Evolutionary conservation across 1,284 basidiomycete genomes (phyloP), one percentile per base, ranked within the genome.

Genomic region (Melanopsichium pennsylvanicum): DNA sequence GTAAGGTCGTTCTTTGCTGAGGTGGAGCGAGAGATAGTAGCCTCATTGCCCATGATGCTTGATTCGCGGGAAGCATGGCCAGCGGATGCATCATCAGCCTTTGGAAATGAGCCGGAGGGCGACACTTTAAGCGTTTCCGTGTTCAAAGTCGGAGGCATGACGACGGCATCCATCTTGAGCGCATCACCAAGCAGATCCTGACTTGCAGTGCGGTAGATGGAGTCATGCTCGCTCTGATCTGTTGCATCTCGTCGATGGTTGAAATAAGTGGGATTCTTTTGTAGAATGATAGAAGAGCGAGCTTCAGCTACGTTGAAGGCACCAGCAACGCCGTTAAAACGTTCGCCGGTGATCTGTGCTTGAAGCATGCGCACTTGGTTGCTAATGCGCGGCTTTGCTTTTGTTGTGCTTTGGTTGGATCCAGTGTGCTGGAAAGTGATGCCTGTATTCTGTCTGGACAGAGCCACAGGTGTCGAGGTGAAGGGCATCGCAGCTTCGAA

Each of bases 281-380:
- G 37, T 2, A 50, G 16, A 16, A 62, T 21, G 29, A 56, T 32
- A 4, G 52, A 62, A 15, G 47, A 56, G 5, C 59, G 51, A 3
- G 43, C 21, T 18, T 62, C 56, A 8, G 50, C 57, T 8, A 55
- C 38, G 19, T 67, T 35, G 39, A 55, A 51, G 5, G 54, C 56
- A 22, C 61, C 59, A 5, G 59, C 59, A 3, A 62, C 13, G 15
- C 55, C 61, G 19, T 56, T 54, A 50, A 64, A 58, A 23, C 49
- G 48, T 19, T 70, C 67, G 26, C 67, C 67, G 26, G 67, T 70
- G 67, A 70, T 63, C 38, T 70, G 67, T 9, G 67, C 56, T 18
- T 70, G 67, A 15, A 70, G 56, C 60, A 63, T 70, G n/a, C 60
- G 63, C 11, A 63, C 60, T 22, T 62, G 54, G 35, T 54, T 69